Evolutionary conservation across 1,284 basidiomycete genomes (phyloP).

Genomic region (Spongiforma sp.): DNA sequence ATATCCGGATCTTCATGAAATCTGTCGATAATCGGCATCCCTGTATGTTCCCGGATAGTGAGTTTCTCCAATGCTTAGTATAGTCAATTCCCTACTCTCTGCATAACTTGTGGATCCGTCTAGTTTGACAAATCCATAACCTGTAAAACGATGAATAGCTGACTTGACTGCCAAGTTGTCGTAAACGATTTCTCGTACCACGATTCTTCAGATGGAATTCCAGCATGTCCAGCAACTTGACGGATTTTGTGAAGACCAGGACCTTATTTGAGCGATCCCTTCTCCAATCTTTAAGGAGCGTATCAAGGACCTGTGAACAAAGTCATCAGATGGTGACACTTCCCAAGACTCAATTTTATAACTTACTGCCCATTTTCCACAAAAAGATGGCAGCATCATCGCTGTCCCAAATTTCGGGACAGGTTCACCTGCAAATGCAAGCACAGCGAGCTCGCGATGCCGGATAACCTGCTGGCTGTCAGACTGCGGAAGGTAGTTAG

Average conservation of each 20-base stretch:
- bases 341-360: background rate
- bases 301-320: constrained; percentile 60
- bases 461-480: constrained; percentile 49
- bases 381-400: constrained; percentile 65
- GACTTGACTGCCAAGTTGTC: background rate
- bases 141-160: constrained; percentile 37
- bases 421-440: constrained; percentile 59
- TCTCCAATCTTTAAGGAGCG: constrained; percentile 68
- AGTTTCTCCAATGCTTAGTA: constrained; percentile 6
- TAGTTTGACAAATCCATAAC: constrained; percentile 69
- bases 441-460: constrained; percentile 60
- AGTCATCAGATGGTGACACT: background rate
- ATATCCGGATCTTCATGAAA: constrained; percentile 79
- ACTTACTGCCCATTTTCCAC: constrained; percentile 85
- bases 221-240: constrained; percentile 82
- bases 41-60: constrained; percentile 42
- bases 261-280: constrained; percentile 74
- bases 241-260: constrained; percentile 85
- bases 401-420: constrained; percentile 66
- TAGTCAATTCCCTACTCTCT: constrained; percentile 55
- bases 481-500: constrained; percentile 2
- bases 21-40: constrained; percentile 81
- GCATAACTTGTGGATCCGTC: constrained; percentile 72
- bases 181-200: constrained; percentile 40
- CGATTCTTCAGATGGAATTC: constrained; percentile 67